Evolutionary conservation across 768 basidiomycete species (phyloP), one percentile per base, ranked within the genome.

Genomic region (Rhodotorula graminis): DNA sequence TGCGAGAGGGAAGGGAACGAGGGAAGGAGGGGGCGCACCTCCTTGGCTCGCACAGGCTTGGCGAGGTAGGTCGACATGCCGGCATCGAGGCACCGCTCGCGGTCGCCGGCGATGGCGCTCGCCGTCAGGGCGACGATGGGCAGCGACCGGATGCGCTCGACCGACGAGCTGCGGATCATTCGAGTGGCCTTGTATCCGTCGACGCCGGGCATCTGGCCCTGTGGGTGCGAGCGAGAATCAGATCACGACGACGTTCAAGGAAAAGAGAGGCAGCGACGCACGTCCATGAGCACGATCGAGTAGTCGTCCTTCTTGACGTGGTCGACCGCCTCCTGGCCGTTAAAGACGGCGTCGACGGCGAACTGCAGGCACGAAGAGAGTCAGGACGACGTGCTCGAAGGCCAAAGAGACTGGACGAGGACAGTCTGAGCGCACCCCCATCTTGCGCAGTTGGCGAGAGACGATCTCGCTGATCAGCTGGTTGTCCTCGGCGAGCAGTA

Each of bases 101-200:
- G 83, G 77, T 89, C 88, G 76, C 92, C 92, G 75, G 92, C 91
- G 90, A 94, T 96, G 64, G 94, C 95, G 80, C 94, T 92, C 4
- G 95, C 95, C 1, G 95, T 97, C 56, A 99, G 83, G 2, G 95
- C 95, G 78, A 98, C 91, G 77, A 99, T 97, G 2, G 93, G 93
- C 12, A 88, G 91, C 2, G 50, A 19, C 37, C 62, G 60, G 44
- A 65, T 57, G 29, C 27, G 46, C 9, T 69, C 61, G 47, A 62
- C 50, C n/a, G 44, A 7, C 12, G 55, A 31, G n/a, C 49, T 11
- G 10, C 74, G 68, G 15, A 77, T 69, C 27, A 23, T 21, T 2
- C 49, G 21, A 0, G 70, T 69, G 3, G 77, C 75, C 6, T 64
- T 53, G 72, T 66, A 73, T 47, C 72, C 76, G 53, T 77, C 76